Conservation (phyloP, 371 early-diverging fungal genomes). For the Mucor indicus region DNA sequence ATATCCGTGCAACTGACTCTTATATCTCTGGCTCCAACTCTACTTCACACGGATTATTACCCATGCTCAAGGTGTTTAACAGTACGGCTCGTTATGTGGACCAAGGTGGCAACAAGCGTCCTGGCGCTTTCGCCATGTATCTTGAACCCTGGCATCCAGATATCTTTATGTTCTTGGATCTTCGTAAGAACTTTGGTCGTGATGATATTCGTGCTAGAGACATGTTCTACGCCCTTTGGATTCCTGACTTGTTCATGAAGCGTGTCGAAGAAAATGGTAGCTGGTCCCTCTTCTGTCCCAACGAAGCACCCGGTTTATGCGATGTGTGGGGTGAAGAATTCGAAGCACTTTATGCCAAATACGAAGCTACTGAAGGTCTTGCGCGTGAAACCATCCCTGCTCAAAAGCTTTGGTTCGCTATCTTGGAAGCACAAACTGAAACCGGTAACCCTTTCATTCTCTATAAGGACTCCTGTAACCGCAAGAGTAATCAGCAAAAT, state of each 20-base stretch:
- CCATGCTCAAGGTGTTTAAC: conserved; percentile 98
- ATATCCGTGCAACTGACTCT: conserved; percentile 92
- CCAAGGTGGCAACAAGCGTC: conserved; percentile 99
- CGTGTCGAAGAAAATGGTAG: conserved; percentile 93
- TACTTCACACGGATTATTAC: conserved; percentile 95
- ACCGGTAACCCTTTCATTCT: conserved; percentile 99
- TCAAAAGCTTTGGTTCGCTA: conserved; percentile 98
- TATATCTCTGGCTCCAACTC: conserved; percentile 98
- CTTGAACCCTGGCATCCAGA: conserved; percentile 99
- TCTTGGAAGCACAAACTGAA: conserved; percentile 97
- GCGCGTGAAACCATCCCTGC: conserved; percentile 92
- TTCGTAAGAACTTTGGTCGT: conserved; percentile 98
- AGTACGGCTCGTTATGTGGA: conserved; percentile 98
- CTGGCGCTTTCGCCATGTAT: conserved; percentile 99
- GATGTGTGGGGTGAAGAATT: conserved; percentile 98
- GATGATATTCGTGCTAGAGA: conserved; percentile 98
- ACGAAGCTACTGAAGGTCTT: conserved; percentile 80
- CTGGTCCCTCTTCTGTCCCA: conserved; percentile 98
- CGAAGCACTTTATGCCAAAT: conserved; percentile 81
- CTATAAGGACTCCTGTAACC: conserved; percentile 95
- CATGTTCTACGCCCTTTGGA: conserved; percentile 97
- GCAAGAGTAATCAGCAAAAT: conserved; percentile 96
- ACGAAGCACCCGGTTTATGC: conserved; percentile 91
- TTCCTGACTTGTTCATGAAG: conserved; percentile 99
- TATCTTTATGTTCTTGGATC: conserved; percentile 96